Evolutionary conservation across 306 rosid species (phyloP).

Genomic region (Corylus avellana): DNA sequence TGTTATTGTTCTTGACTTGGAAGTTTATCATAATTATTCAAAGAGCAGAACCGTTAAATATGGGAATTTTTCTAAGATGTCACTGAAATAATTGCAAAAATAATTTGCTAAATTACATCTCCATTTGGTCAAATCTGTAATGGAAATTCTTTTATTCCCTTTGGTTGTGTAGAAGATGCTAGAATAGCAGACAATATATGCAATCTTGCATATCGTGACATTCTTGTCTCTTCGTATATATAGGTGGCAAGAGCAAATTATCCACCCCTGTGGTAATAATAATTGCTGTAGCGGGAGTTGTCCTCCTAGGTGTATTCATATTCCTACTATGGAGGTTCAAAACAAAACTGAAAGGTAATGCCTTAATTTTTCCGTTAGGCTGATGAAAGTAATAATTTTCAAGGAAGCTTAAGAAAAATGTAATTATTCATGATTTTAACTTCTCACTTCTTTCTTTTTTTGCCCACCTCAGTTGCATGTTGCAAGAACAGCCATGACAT

Average conservation of each 20-base stretch:
- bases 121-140: not conserved
- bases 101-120: not conserved
- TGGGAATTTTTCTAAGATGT: no score
- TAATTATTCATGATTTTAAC: conserved; percentile 13
- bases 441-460: conserved; percentile 20
- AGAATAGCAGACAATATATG: not conserved
- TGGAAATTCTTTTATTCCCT: not conserved
- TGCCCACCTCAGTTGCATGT: conserved; percentile 44
- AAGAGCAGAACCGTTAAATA: not conserved
- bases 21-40: not conserved
- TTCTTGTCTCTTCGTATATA: conserved; percentile 17
- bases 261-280: conserved; percentile 35
- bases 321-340: conserved; percentile 53
- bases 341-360: conserved; percentile 58
- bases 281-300: conserved; percentile 42
- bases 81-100: no score
- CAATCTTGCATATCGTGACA: conserved; percentile 13
- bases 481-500: conserved; percentile 32
- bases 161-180: conserved; percentile 3
- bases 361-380: not conserved
- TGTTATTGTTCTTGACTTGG: not conserved
- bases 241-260: conserved; percentile 42
- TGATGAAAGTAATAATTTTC: not conserved
- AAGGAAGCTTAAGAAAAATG: conserved; percentile 4
- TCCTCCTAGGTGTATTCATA: conserved; percentile 37